Base-by-base conservation (phyloP, 306 rosid genomes). In the Lithocarpus polystachyus region DNA sequence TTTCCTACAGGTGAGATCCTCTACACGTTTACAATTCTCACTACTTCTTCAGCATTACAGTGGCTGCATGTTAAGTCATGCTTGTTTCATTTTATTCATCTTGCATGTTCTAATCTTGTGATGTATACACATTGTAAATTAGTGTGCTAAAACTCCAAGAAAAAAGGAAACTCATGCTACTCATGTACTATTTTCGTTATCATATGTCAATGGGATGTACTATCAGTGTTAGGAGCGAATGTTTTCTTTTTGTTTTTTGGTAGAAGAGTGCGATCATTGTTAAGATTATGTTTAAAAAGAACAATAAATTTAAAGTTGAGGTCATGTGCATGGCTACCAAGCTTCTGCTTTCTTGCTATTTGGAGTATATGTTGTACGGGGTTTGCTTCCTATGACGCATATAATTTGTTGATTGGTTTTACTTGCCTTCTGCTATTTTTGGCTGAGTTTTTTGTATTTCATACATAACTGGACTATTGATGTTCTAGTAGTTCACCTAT, bases 31-130 rank as follows among this genome's bases (percentile, higher is more conserved):
- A 92, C 94, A 78, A 90, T 92, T 85, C 82, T 94, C 45, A 92
- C 97, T 0, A 85, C 97, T 71, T 91, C 97, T 73, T 83, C 97
- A 73, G 86, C 97, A 73, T 84, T 94, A 74, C 81, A 78, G 82
- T 91, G 97, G 97, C 77, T 94, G 85, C 99, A 91, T 83, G 97
- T 97, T 92, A 78, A 87, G 93, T 85, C 72, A 29, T 70, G 59
- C 48, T 73, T 56, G 26, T 48, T 78, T 75, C 24, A 18, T 28
- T 68, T 56, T 17, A 53, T 77, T 12, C 64, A 59, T 51, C 19
- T 57, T 57, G 14, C 20, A 20, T 9, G 11, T 57, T 57, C 60
- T 10, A 57, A 57, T 8, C 23, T n/a, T 57, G 11, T 10, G 3
- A 12, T 52, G 6, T 73, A 17, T 14, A 26, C 37, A 17, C 65